Evolutionary conservation across 306 rosid species (phyloP).

Genomic region (Mimosa bimucronata): DNA sequence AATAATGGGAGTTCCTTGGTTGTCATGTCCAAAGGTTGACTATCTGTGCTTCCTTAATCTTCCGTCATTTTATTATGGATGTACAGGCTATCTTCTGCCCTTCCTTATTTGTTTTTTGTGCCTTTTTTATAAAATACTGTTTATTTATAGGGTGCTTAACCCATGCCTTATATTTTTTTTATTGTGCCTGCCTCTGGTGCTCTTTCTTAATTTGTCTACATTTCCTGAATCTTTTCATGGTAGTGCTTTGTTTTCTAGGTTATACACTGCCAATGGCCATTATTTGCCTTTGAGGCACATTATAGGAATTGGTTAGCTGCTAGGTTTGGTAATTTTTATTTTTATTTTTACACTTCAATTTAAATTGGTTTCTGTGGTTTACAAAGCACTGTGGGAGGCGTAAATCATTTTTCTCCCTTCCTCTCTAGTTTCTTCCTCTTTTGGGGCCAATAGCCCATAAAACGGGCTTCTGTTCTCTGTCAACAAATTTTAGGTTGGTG

Average conservation of each 20-base stretch:
- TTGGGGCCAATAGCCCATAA: not conserved
- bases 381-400: not conserved
- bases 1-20: conserved; percentile 89
- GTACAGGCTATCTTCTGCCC: conserved; percentile 5
- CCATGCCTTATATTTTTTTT: conserved; percentile 1
- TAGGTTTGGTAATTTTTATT: not conserved
- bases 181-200: not conserved
- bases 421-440: not conserved
- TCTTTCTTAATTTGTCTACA: not conserved
- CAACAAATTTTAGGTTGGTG: not conserved
- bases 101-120: not conserved
- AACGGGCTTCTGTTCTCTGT: not conserved
- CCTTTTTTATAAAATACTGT: conserved; percentile 4
- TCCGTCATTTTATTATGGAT: not conserved
- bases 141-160: not conserved
- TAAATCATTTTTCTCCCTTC: not conserved
- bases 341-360: not conserved
- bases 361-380: not conserved
- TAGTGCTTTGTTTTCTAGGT: conserved; percentile 11
- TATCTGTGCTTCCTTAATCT: not conserved
- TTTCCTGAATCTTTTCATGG: not conserved
- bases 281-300: not conserved
- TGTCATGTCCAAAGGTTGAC: conserved; percentile 93
- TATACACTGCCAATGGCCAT: not conserved
- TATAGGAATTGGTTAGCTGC: not conserved